Percentiles rank a stretch among this genome's conserved stretches.
phyloP scores from a whole-genome alignment of 1,139 yeast genomes.

The Saccharomyces uvarum region DNA sequence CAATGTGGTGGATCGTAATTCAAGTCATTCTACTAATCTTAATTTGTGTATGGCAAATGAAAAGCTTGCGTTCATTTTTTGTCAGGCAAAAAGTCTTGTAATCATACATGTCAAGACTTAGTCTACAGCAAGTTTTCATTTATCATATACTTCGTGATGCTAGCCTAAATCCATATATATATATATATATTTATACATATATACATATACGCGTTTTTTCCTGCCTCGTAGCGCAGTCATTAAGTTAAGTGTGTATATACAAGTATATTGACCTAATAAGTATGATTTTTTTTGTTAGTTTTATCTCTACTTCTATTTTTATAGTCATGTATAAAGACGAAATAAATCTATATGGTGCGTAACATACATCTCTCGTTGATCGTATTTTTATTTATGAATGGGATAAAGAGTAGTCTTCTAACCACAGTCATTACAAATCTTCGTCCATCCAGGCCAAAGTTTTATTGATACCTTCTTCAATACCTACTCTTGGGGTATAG shows the following conservation, averaged over 20 bases:
- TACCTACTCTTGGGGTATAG: conserved; percentile 70
- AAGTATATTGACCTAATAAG: not conserved
- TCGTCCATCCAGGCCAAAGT: conserved; percentile 91
- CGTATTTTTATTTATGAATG: not conserved
- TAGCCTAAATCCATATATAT: too few species aligned
- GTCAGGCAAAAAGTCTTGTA: conserved; percentile 58
- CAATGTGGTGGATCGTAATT: conserved; percentile 57
- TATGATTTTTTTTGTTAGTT: not conserved
- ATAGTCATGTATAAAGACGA: not conserved
- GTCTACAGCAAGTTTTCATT: not conserved
- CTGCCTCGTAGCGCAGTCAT: not conserved
- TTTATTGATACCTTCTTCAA: conserved; percentile 73
- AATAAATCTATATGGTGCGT: not conserved
- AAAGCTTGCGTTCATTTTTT: conserved; percentile 55
- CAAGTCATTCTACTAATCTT: conserved; percentile 50
- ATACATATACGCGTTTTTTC: not conserved
- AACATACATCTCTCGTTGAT: not conserved
- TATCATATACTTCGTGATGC: not conserved
- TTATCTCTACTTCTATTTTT: not conserved
- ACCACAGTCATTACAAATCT: conserved; percentile 15
- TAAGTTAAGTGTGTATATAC: not conserved
- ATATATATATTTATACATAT: not conserved
- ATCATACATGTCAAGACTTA: conserved; percentile 3
- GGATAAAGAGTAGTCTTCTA: not conserved
- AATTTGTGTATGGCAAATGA: conserved; percentile 63